Evolutionary conservation across 257 asterid genomes (phyloP), one percentile per base, ranked within the genome.

Genomic region (Penstemon davidsonii): DNA sequence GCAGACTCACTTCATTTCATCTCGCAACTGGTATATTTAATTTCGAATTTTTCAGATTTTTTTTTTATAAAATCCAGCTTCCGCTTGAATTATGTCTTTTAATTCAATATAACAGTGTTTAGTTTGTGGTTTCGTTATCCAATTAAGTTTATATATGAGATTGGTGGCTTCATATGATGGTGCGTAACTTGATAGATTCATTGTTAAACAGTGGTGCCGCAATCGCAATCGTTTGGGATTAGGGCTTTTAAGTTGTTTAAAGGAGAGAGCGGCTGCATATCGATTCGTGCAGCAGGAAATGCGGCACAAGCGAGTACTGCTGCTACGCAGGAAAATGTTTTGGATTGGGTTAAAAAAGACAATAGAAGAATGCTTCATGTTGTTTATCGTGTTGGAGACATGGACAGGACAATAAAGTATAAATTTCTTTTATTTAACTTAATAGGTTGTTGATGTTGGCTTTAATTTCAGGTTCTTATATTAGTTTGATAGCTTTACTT

Each of bases 331-430:
- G 97, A 87, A 70, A 85, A 86, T 78, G 87, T 60, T 36, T 70
- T 87, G 62, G 96, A 91, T 7, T 94, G 97, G 97, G 96, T 86
- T 73, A 91, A 94, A 59, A 81, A 81, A 71, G 99, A 94, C 79
- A 94, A 87, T 36, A 84, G 99, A 78, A 86, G 99, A 79, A 84
- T 94, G 97, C 96, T 94, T 42, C 99, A 94, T 72, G 99, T 91
- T 76, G 99, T 94, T 70, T 94, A 91, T 68, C 96, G 98, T 47
- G 98, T 94, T 71, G 99, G 99, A 18, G 99, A 94, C 86, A 41
- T 94, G 79, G 98, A 94, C 88, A 83, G 91, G 82, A 94, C 99
- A 58, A 94, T 94, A 76, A 94, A 94, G 99, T 94, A 85, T 47
- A 43, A 69, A 40, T 55, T 10, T 19, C 55, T 41, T 68, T 10